phyloP scores from a whole-genome alignment of 805 yeast species.

The Yarrowia osloensis region DNA sequence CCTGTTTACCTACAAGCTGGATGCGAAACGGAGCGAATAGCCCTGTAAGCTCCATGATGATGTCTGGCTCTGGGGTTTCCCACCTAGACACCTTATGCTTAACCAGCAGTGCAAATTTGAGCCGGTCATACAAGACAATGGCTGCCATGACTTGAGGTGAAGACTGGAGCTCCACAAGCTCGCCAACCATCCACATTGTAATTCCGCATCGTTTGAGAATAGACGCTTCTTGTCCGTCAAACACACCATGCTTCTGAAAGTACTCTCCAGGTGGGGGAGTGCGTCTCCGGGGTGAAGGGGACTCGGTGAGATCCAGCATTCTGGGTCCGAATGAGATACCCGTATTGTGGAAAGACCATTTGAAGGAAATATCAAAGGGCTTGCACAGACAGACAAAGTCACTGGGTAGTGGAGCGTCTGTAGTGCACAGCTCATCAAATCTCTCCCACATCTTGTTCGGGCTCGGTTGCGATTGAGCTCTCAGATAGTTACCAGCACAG shows the following conservation, averaged over 20 bases:
- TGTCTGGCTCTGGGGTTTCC: neutral
- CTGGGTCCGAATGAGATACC: neutral
- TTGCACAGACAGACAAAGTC: conserved; percentile 1
- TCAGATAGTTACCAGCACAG: neutral
- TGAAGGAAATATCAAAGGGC: neutral
- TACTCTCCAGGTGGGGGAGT: conserved; percentile 6
- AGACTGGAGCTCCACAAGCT: conserved; percentile 1
- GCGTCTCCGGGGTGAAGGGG: neutral
- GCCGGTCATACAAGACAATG: neutral
- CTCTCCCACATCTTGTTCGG: neutral
- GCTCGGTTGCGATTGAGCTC: neutral
- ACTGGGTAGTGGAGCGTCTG: neutral
- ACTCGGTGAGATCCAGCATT: neutral
- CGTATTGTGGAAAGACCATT: neutral
- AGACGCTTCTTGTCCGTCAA: neutral
- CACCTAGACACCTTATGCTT: neutral
- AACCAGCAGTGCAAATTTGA: neutral
- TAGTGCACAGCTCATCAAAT: neutral
- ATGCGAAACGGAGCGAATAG: neutral
- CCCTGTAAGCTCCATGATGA: neutral
- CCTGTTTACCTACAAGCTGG: neutral
- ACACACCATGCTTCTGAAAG: neutral
- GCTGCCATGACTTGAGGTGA: neutral
- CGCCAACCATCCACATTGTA: conserved; percentile 6
- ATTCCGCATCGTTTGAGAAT: neutral